Percentiles rank a stretch among this genome's conserved stretches.
Evolutionary conservation across 768 basidiomycete species (phyloP).

Genomic region (Kwoniella newhampshirensis): DNA sequence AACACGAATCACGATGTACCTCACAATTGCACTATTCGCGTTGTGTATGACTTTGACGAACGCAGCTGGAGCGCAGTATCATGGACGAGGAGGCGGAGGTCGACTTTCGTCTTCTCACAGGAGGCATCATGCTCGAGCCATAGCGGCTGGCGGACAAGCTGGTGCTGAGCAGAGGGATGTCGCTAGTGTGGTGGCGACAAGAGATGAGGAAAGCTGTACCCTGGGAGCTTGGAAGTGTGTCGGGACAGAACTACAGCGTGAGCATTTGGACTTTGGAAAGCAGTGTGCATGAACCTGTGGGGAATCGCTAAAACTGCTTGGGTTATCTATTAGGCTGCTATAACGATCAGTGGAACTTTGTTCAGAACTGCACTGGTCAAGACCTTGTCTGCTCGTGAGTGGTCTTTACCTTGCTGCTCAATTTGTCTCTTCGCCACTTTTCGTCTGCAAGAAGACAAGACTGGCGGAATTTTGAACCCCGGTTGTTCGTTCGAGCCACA

Average conservation of each 20-base stretch:
- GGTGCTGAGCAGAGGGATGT: neutral
- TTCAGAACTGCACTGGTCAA: slow-evolving; percentile 16
- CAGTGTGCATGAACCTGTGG: too few species aligned
- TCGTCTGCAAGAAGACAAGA: slow-evolving; percentile 1
- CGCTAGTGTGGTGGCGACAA: slow-evolving; percentile 1
- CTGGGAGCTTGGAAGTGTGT: slow-evolving; percentile 20
- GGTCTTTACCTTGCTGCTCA: neutral
- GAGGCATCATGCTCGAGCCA: slow-evolving; percentile 20
- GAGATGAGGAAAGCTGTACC: slow-evolving; percentile 11
- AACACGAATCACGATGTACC: slow-evolving; percentile 1
- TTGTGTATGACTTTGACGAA: neutral
- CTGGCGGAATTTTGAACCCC: too few species aligned
- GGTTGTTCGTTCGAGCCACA: too few species aligned
- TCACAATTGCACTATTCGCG: neutral
- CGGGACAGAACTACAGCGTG: slow-evolving; percentile 21
- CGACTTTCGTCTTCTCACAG: neutral
- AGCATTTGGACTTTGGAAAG: too few species aligned
- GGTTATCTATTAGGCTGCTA: slow-evolving; percentile 9
- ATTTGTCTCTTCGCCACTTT: neutral
- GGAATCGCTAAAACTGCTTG: neutral
- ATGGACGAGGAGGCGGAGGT: slow-evolving; percentile 6
- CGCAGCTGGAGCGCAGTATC: slow-evolving; percentile 13
- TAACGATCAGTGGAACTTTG: slow-evolving; percentile 21
- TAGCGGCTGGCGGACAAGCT: neutral
- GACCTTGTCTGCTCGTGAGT: slow-evolving; percentile 24